Conservation (phyloP, 495 filamentous ascomycete genomes). For the Endocarpon pusillum region DNA sequence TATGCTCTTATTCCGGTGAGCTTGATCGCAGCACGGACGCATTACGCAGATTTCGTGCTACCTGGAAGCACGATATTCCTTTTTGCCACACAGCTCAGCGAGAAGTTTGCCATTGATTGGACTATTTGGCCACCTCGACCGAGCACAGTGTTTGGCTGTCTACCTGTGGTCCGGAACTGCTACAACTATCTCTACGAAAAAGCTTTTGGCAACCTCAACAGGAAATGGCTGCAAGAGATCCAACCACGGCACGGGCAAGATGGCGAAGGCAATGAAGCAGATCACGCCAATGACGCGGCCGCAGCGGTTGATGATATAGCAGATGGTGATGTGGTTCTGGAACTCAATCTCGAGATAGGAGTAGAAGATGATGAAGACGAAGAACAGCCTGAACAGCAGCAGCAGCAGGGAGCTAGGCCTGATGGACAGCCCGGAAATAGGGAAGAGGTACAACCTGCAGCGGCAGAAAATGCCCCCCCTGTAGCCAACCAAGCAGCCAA, state of each 20-base stretch:
- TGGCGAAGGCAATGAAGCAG: conserved; percentile 12
- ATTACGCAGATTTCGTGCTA: conserved; percentile 38
- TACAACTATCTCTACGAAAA: conserved; percentile 53
- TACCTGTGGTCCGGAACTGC: conserved; percentile 48
- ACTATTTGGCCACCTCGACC: conserved; percentile 59
- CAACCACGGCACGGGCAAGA: conserved; percentile 39
- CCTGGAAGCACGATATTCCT: conserved; percentile 47
- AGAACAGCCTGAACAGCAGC: conserved; percentile 22
- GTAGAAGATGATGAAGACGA: conserved; percentile 24
- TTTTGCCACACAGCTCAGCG: conserved; percentile 32
- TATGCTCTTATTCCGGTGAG: conserved; percentile 44
- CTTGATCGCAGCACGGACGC: conserved; percentile 42
- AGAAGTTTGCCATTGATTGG: conserved; percentile 23
- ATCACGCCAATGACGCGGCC: conserved; percentile 27
- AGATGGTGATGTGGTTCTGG: conserved; percentile 22
- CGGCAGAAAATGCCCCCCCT: conserved; percentile 3
- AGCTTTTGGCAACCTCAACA: conserved; percentile 43
- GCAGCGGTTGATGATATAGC: conserved; percentile 17
- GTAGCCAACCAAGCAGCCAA: not conserved
- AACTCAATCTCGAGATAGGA: conserved; percentile 17
- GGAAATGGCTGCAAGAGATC: conserved; percentile 46
- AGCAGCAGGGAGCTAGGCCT: conserved; percentile 17
- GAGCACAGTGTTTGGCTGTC: conserved; percentile 45
- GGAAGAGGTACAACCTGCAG: conserved; percentile 14
- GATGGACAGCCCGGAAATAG: conserved; percentile 7